Evolutionary conservation across 768 basidiomycete species (phyloP), one percentile per base, ranked within the genome.

Genomic region (Tephrocybe rancida): DNA sequence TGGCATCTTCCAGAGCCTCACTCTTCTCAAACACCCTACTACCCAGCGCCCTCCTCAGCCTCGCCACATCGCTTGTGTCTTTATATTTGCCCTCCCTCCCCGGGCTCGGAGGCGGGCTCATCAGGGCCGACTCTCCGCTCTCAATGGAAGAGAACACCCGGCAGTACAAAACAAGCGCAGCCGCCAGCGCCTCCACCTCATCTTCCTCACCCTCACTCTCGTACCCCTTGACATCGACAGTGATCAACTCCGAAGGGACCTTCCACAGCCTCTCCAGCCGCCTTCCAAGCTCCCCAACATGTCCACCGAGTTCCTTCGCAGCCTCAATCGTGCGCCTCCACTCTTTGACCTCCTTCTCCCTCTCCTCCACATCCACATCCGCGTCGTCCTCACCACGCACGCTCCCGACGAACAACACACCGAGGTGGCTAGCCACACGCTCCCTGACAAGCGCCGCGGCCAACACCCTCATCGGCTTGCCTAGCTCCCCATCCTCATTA

Each of bases 61-160:
- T 65, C 53, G 67, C 74, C 44, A 67, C 65, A 43, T 78, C 77
- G 46, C 65, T 69, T 54, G 68, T 48, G 9, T 57, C 49, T 16
- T 54, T 43, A 11, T 52, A 45, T 18, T 51, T 45, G 16, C 16
- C 35, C 35, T 37, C 8, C 49, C 48, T 53, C 11, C 56, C 52
- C 5, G 83, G 82, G 41, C 73, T 83, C 1, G 86, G 84, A 9
- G 86, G 85, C 3, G 85, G 86, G 24, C 84, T 86, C 50, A 84
- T 67, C 35, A 84, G 63, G 22, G 72, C 71, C 32, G 78, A 73
- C 34, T 57, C 57, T 4, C 60, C 57, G 32, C 52, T 56, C 49
- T 56, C 51, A 11, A 65, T 62, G 67, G 18, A 19, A n/a, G 39
- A 3, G 21, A 90, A 91, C 47, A 88, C 75, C 41, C 75, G 79